Evolutionary conservation across 495 filamentous ascomycete genomes (phyloP).

Genomic region (Elasticomyces elasticus): DNA sequence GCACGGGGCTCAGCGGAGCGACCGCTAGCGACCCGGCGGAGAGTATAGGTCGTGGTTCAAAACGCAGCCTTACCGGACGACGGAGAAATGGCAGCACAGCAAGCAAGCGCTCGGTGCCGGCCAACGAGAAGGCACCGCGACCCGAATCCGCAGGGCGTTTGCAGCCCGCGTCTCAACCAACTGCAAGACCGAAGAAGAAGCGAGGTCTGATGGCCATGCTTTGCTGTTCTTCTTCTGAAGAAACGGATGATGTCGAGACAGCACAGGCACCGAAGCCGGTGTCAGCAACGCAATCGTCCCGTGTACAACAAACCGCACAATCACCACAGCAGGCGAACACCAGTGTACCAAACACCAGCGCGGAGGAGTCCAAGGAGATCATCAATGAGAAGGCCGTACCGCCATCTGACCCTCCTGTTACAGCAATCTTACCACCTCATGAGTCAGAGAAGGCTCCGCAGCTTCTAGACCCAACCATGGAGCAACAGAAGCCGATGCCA

Average conservation of each 20-base stretch:
- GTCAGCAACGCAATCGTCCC: conserved; percentile 43
- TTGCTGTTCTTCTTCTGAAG: conserved; percentile 64
- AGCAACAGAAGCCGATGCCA: conserved; percentile 17
- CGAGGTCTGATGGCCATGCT: conserved; percentile 60
- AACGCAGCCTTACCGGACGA: conserved; percentile 57
- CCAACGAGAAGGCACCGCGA: conserved; percentile 31
- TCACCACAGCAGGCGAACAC: conserved; percentile 27
- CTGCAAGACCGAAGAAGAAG: conserved; percentile 52
- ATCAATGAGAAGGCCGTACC: conserved; percentile 43
- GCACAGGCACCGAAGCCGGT: conserved; percentile 58
- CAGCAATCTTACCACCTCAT: not conserved
- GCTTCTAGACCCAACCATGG: not conserved
- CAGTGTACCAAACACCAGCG: conserved; percentile 43
- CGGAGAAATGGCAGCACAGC: conserved; percentile 60
- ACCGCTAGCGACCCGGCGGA: conserved; percentile 51
- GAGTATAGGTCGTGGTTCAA: conserved; percentile 54
- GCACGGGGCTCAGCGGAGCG: conserved; percentile 55
- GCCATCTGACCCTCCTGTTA: not conserved
- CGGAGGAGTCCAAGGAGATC: conserved; percentile 47
- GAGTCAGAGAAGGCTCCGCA: conserved; percentile 18
- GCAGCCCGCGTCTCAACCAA: conserved; percentile 23
- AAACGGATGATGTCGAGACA: conserved; percentile 50
- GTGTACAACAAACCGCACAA: conserved; percentile 45
- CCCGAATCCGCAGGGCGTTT: conserved; percentile 33
- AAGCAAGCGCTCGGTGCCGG: conserved; percentile 46